A percentile compares a stretch with the other conserved stretches of the same genome.
These are phyloP conservation scores for Basidioascus undulatus DNA, from an alignment of 768 basidiomycete species.

Conservation along the genomic window DNA sequence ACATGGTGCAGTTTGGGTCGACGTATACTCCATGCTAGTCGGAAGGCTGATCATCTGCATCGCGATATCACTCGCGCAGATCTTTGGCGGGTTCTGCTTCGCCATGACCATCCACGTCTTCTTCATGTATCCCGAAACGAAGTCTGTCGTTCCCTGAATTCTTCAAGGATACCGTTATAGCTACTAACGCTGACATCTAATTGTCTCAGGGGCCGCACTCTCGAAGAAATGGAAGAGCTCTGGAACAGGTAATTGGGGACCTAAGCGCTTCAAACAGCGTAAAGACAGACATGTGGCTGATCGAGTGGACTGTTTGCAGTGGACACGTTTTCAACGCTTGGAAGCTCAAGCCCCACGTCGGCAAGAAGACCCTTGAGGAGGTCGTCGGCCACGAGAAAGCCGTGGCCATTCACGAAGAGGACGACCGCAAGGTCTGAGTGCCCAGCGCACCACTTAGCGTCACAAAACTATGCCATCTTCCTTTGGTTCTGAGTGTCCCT, in stretches of 20 bases:
- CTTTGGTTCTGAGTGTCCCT: too few relatives aligned
- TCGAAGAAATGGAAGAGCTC: slow-evolving; percentile 59
- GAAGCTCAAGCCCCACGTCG: slow-evolving; percentile 18
- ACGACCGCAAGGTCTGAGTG: slow-evolving; percentile 1
- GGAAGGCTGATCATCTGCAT: neutral
- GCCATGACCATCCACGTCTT: slow-evolving; percentile 32
- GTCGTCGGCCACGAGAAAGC: neutral
- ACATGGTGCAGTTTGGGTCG: too few relatives aligned
- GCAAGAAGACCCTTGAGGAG: slow-evolving; percentile 6
- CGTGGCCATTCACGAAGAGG: neutral
- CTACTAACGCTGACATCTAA: too few relatives aligned
- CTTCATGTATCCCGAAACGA: slow-evolving; percentile 62
- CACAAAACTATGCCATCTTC: too few relatives aligned
- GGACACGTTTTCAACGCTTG: slow-evolving; percentile 48
- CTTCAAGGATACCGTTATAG: neutral
- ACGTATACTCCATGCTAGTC: too few relatives aligned
- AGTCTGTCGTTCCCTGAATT: slow-evolving; percentile 9
- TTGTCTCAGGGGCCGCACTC: slow-evolving; percentile 24
- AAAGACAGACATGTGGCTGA: too few relatives aligned
- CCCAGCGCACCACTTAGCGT: too few relatives aligned
- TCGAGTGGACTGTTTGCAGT: too few relatives aligned
- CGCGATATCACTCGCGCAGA: neutral
- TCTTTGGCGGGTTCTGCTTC: slow-evolving; percentile 20
- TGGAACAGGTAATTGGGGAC: too few relatives aligned
- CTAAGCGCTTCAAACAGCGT: too few relatives aligned